Evolutionary conservation across 2,329 filamentous ascomycete species (phyloP), one percentile per base, ranked within the genome.

Genomic region (Sporothrix protearum): DNA sequence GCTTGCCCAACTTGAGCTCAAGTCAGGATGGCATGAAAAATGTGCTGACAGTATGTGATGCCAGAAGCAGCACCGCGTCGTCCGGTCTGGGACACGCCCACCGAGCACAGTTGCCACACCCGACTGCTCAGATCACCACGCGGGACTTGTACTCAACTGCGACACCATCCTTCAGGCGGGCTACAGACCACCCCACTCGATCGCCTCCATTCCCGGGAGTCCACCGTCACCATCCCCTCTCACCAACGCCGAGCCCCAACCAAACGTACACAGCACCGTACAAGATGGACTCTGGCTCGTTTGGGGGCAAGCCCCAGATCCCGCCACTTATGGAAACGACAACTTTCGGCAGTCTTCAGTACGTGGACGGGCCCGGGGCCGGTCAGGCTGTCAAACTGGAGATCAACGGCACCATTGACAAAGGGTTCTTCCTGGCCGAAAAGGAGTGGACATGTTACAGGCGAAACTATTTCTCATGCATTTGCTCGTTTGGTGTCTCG

Each of bases 391-490:
- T 96, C 75, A 90, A 89, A 74, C 86, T 92, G 25, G 90, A 92
- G 16, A 92, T 97, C 74, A 85, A 90, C 39, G 92, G 92, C 47
- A 91, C 89, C 76, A 93, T 97, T 73, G 92, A 96, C 79, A 96
- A 97, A 77, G 94, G 94, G 0, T 96, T 97, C 81, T 97, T 97
- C 78, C 83, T 89, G 47, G 87, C 86, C 3, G 94, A 96, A 71
- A 85, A 87, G 22, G 92, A 94, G 76, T 97, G 93, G 93, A 97
- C 94, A 0, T 97, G 94, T 81, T 97, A 97, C 79, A 87, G 94
- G 45, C 87, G 94, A 57, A 97, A 97, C 79, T 97, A 97, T 81
- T 96, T 97, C 79, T 91, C 92, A 0, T 93, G 96, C 69, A 88
- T 90, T 68, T 95, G 92, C 79, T 92, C 91, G 2, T 97, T 91